Evolutionary conservation across 2,329 filamentous ascomycete species (phyloP).

Genomic region (Herpotrichia juniperi): DNA sequence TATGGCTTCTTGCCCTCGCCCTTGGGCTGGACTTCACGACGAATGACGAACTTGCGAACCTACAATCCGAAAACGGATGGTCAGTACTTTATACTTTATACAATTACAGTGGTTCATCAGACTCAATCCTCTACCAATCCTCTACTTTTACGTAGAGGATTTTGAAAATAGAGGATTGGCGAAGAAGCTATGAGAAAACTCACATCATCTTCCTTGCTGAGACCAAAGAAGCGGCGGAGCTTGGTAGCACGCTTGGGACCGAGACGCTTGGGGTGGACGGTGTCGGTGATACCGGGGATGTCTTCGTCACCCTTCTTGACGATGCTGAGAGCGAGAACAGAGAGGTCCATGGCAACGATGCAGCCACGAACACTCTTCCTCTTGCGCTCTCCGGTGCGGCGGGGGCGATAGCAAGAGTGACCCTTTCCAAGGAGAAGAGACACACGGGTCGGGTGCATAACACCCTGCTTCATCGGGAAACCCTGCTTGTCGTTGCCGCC

Average conservation of each 20-base stretch:
- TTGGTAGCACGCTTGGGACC: constrained; percentile 99
- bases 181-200: constrained; percentile 74
- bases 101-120: constrained; percentile 53
- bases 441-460: constrained; percentile 98
- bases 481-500: constrained; percentile 99
- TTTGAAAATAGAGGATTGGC: constrained; percentile 52
- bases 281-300: constrained; percentile 95
- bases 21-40: constrained; percentile 96
- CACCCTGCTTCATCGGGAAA: constrained; percentile 99
- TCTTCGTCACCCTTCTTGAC: constrained; percentile 98
- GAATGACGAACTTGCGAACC: constrained; percentile 99
- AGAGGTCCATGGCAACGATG: constrained; percentile 95
- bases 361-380: constrained; percentile 98
- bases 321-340: constrained; percentile 90
- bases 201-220: constrained; percentile 99
- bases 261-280: constrained; percentile 98
- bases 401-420: constrained; percentile 99
- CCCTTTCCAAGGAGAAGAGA: constrained; percentile 93
- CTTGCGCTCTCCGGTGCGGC: constrained; percentile 98
- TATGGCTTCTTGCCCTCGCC: constrained; percentile 96
- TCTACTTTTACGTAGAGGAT: too few relatives aligned
- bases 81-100: too few relatives aligned
- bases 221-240: constrained; percentile 99
- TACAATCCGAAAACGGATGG: constrained; percentile 55
- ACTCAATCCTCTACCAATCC: constrained; percentile 55